Conservation (phyloP, 139 green algal genomes). For the Diplosphaera chodatii region DNA sequence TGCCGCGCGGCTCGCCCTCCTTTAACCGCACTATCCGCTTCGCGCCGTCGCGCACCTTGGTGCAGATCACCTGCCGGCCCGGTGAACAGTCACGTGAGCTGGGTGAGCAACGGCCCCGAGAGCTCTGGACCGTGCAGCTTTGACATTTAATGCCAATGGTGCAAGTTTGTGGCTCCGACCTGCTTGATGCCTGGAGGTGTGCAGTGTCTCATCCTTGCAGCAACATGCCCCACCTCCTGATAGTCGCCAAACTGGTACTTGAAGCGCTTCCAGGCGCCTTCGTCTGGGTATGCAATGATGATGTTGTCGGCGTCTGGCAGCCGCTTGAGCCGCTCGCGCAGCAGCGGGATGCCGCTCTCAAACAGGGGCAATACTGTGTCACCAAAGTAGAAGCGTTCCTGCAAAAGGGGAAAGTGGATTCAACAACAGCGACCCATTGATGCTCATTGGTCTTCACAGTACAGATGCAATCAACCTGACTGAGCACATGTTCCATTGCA, state of each 20-base stretch:
- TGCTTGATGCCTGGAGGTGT: no score
- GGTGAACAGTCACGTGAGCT: no score
- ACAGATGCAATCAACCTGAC: neutral
- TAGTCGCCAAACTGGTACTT: conserved; percentile 89
- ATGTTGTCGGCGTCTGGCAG: conserved; percentile 78
- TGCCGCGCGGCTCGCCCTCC: conserved; percentile 77
- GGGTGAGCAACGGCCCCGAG: no score
- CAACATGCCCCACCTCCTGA: conserved; percentile 52
- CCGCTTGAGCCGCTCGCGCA: conserved; percentile 60
- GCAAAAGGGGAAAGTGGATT: conserved; percentile 11
- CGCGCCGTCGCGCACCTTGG: conserved; percentile 91
- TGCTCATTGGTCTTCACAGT: no score
- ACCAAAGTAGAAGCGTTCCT: conserved; percentile 99
- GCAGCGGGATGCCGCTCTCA: conserved; percentile 89
- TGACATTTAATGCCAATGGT: no score
- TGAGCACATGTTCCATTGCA: conserved; percentile 3
- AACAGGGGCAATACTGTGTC: conserved; percentile 95
- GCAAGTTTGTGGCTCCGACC: no score
- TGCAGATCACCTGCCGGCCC: conserved; percentile 95
- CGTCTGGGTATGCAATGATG: conserved; percentile 96
- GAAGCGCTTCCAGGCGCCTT: conserved; percentile 98
- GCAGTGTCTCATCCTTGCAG: no score
- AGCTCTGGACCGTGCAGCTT: no score
- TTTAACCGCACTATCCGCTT: conserved; percentile 95
- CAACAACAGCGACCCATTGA: no score